phyloP scores from a whole-genome alignment of 2,329 filamentous ascomycete species.

The Sclerotinia sclerotiorum region DNA sequence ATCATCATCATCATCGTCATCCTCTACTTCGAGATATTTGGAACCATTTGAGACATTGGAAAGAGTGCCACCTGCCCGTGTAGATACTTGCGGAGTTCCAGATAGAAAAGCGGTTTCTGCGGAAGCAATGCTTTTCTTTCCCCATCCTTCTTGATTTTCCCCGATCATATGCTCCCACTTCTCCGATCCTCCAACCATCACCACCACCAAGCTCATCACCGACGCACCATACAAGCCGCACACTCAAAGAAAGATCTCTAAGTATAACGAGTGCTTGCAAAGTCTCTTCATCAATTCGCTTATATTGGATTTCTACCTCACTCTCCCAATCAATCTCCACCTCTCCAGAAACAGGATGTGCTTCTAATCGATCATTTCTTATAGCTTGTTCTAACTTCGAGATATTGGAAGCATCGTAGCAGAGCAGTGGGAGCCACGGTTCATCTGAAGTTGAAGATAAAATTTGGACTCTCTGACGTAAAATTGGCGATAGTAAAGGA shows the following conservation, averaged over 20 bases:
- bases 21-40: constrained; percentile 43
- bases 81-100: constrained; percentile 9
- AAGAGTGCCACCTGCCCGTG: background rate
- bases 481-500: constrained; percentile 63
- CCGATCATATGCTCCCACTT: constrained; percentile 61
- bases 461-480: constrained; percentile 65
- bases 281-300: constrained; percentile 73
- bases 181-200: constrained; percentile 70
- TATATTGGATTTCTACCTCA: constrained; percentile 64
- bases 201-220: constrained; percentile 55
- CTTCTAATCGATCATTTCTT: constrained; percentile 64
- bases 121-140: constrained; percentile 52
- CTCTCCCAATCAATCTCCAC: constrained; percentile 69
- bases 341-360: constrained; percentile 79
- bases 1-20: constrained; percentile 72
- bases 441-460: constrained; percentile 60
- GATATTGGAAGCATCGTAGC: constrained; percentile 59
- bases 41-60: background rate
- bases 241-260: constrained; percentile 59
- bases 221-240: constrained; percentile 69
- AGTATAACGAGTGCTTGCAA: constrained; percentile 66
- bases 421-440: constrained; percentile 72
- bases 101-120: constrained; percentile 59
- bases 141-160: constrained; percentile 52
- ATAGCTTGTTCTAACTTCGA: constrained; percentile 60